phyloP scores from a whole-genome alignment of 768 basidiomycete genomes.

The Pisolithus microcarpus region DNA sequence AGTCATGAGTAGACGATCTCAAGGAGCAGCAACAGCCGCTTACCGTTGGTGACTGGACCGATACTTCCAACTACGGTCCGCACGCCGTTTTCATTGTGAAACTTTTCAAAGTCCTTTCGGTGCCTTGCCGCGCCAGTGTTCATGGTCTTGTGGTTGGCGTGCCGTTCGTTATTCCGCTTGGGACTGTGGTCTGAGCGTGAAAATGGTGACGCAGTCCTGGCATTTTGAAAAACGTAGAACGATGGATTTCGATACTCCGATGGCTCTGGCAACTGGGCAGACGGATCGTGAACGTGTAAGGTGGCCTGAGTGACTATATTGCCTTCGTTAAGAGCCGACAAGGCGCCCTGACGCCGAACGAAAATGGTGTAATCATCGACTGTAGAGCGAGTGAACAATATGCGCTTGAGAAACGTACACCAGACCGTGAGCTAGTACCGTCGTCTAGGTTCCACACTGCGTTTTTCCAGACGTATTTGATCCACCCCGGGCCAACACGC shows the following conservation, averaged over 20 bases:
- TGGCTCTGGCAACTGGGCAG: slow-evolving; percentile 48
- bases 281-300: slow-evolving; percentile 58
- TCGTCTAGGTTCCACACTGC: slow-evolving; percentile 85
- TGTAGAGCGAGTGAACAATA: slow-evolving; percentile 17
- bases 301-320: slow-evolving; percentile 24
- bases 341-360: slow-evolving; percentile 56
- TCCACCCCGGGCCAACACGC: slow-evolving; percentile 68
- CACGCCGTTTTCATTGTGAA: slow-evolving; percentile 89
- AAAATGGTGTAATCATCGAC: slow-evolving; percentile 90
- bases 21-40: slow-evolving; percentile 11
- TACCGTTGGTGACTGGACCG: slow-evolving; percentile 84
- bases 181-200: slow-evolving; percentile 25
- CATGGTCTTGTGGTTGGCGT: slow-evolving; percentile 14
- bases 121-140: slow-evolving; percentile 51
- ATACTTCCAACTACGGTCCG: slow-evolving; percentile 87
- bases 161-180: slow-evolving; percentile 32
- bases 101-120: slow-evolving; percentile 75
- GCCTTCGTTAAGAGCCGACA: slow-evolving; percentile 15
- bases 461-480: slow-evolving; percentile 81
- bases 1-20: not conserved
- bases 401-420: not conserved
- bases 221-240: slow-evolving; percentile 54
- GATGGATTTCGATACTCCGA: slow-evolving; percentile 63
- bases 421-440: slow-evolving; percentile 38
- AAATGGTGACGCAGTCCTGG: slow-evolving; percentile 23